Evolutionary conservation across 129 eudicot species (phyloP).

Genomic region (Tanacetum coccineum): DNA sequence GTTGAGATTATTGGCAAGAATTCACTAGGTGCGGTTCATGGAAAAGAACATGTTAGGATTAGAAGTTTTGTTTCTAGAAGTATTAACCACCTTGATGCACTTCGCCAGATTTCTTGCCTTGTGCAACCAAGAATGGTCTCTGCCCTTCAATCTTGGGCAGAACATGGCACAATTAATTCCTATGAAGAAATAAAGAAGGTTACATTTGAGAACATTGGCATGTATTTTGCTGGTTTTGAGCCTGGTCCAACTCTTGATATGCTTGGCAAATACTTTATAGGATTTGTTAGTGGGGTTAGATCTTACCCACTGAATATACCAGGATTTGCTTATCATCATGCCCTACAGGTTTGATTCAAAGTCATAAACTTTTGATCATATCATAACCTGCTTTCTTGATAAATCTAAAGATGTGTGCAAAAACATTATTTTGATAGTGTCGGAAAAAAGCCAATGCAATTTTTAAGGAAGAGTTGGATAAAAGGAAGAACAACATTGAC

Average conservation of each 20-base stretch:
- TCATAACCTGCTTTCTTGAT: neutral
- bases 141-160: constrained; percentile 56
- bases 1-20: constrained; percentile 34
- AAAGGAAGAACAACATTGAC: constrained; percentile 37
- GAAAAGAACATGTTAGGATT: constrained; percentile 38
- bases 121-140: constrained; percentile 55
- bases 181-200: constrained; percentile 49
- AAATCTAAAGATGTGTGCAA: neutral
- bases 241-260: constrained; percentile 39
- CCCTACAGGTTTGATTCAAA: constrained; percentile 32
- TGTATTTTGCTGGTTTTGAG: constrained; percentile 50
- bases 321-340: constrained; percentile 48
- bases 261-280: constrained; percentile 25
- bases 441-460: constrained; percentile 36
- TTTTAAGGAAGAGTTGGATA: constrained; percentile 48
- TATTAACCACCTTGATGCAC: constrained; percentile 63
- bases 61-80: constrained; percentile 43
- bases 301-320: constrained; percentile 49
- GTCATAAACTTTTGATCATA: neutral
- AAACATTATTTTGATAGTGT: constrained; percentile 31
- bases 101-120: constrained; percentile 37
- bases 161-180: constrained; percentile 29
- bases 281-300: constrained; percentile 38
- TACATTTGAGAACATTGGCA: constrained; percentile 46
- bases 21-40: constrained; percentile 44